phyloP scores from a whole-genome alignment of 75 land plant genomes.

The Adiantum capillusveneris region DNA sequence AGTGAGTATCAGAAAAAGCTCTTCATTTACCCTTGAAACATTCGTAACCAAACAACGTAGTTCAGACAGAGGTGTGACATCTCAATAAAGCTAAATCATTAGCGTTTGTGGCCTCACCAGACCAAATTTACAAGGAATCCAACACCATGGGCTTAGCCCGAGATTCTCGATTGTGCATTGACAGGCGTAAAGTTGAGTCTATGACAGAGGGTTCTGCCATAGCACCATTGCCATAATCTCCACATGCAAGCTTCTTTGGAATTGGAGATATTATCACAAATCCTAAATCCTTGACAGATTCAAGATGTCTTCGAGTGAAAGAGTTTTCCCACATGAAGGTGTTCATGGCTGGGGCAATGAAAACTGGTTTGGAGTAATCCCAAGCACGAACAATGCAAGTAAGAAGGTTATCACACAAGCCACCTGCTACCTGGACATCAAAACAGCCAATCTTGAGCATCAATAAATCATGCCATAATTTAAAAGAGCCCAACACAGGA shows the following conservation, averaged over 20 bases:
- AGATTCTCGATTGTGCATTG: conserved; percentile 7
- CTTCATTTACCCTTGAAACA: no score
- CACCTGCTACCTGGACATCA: conserved; percentile 68
- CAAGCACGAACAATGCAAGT: conserved; percentile 91
- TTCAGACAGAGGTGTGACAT: no score
- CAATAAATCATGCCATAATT: no score
- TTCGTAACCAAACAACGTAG: no score
- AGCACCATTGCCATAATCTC: conserved; percentile 91
- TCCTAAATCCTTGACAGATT: conserved; percentile 55
- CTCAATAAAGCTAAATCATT: neutral
- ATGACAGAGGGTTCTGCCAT: conserved; percentile 91
- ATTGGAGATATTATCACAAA: conserved; percentile 70
- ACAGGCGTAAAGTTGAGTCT: conserved; percentile 47
- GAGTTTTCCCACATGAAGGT: conserved; percentile 90
- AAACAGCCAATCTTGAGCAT: conserved; percentile 2
- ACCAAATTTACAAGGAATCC: neutral
- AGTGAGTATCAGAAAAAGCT: no score
- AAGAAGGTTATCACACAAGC: conserved; percentile 83
- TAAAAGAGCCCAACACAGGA: no score
- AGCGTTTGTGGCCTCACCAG: neutral
- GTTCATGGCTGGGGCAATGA: conserved; percentile 93
- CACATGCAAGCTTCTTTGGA: conserved; percentile 80
- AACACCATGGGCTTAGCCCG: neutral
- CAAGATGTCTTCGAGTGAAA: conserved; percentile 68
- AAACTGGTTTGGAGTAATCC: conserved; percentile 84